phyloP scores from a whole-genome alignment of 2,329 filamentous ascomycete species.

The Xylariaceae sp. region DNA sequence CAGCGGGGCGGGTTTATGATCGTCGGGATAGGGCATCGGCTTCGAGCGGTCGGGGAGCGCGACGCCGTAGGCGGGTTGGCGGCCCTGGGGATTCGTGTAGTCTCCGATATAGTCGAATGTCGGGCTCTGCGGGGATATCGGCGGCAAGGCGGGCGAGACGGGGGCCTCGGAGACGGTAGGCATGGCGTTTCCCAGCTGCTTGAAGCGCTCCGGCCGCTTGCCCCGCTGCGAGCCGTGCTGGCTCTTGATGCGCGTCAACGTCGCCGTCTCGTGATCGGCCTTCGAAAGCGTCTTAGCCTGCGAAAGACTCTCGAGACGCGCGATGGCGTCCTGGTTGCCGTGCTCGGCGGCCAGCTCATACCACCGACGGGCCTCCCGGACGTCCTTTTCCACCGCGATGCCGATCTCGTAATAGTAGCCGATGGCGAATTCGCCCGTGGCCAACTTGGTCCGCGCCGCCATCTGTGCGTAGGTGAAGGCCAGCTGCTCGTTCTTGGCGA shows the following conservation, averaged over 20 bases:
- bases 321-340: slow-evolving; percentile 83
- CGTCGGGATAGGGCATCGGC: slow-evolving; percentile 65
- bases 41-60: slow-evolving; percentile 46
- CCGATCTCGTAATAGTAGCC: slow-evolving; percentile 98
- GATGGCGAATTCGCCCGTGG: slow-evolving; percentile 92
- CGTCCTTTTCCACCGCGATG: slow-evolving; percentile 78
- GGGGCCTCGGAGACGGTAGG: slow-evolving; percentile 44
- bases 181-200: slow-evolving; percentile 41
- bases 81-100: slow-evolving; percentile 29
- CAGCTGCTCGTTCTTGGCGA: slow-evolving; percentile 91
- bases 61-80: slow-evolving; percentile 48
- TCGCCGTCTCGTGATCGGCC: slow-evolving; percentile 87
- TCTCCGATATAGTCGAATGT: slow-evolving; percentile 40
- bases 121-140: slow-evolving; percentile 37
- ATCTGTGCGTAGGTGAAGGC: slow-evolving; percentile 87
- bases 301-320: slow-evolving; percentile 76
- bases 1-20: slow-evolving; percentile 54
- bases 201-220: slow-evolving; percentile 55
- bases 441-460: slow-evolving; percentile 72
- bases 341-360: slow-evolving; percentile 84
- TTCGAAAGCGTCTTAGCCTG: slow-evolving; percentile 80
- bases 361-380: slow-evolving; percentile 79
- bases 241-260: slow-evolving; percentile 80
- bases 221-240: slow-evolving; percentile 66
- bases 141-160: slow-evolving; percentile 35